These are phyloP conservation scores for Claviceps monticola DNA, from an alignment of 2,329 filamentous ascomycete species.

Conservation along the genomic window DNA sequence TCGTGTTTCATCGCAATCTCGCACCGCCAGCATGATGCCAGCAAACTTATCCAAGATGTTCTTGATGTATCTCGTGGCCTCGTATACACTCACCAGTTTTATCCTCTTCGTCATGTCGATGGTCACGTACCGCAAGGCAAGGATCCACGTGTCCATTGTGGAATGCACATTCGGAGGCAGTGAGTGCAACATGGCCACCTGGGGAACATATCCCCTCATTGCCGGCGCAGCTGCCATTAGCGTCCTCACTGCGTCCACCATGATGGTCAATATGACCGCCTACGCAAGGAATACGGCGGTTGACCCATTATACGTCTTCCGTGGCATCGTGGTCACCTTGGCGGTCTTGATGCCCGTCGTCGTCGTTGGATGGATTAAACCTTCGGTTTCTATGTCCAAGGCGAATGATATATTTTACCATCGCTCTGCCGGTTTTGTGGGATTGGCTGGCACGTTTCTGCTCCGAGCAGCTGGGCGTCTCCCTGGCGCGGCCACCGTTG, in stretches of 20 bases:
- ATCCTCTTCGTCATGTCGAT: conserved; percentile 10
- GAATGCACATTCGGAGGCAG: neutral
- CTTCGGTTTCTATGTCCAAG: neutral
- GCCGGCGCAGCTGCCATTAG: conserved; percentile 7
- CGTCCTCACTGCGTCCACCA: conserved; percentile 5
- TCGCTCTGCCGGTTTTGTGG: neutral
- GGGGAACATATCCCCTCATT: conserved; percentile 10
- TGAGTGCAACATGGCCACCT: conserved; percentile 4
- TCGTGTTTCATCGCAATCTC: neutral
- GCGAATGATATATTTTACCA: too few species aligned
- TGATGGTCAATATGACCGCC: conserved; percentile 7
- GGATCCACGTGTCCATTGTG: too few species aligned
- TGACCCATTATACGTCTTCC: conserved; percentile 13
- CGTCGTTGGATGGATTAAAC: conserved; percentile 7
- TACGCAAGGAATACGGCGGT: conserved; percentile 2
- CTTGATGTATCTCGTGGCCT: conserved; percentile 8
- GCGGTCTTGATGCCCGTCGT: conserved; percentile 9
- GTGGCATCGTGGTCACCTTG: conserved; percentile 11
- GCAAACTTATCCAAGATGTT: conserved; percentile 1
- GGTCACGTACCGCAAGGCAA: conserved; percentile 3
- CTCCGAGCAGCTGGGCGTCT: neutral
- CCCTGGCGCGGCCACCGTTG: conserved; percentile 4
- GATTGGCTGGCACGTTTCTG: conserved; percentile 1
- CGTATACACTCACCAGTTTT: conserved; percentile 12
- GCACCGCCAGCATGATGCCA: neutral